Conservation (phyloP, 208 protist genomes). For the Angomonas deanei region DNA sequence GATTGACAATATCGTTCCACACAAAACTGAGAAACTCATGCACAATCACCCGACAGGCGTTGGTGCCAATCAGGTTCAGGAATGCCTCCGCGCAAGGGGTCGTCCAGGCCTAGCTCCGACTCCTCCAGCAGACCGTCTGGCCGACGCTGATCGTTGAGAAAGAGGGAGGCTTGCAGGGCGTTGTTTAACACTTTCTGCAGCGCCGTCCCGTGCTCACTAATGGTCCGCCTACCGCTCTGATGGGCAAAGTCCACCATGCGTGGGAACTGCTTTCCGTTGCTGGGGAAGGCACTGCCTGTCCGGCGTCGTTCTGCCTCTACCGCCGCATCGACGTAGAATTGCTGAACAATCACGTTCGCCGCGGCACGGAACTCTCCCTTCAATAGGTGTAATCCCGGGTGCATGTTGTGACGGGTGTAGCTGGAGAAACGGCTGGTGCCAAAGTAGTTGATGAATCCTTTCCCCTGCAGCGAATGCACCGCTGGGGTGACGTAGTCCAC, state of each 20-base stretch:
- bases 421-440: constrained; percentile 65
- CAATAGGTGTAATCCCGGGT: constrained; percentile 78
- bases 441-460: constrained; percentile 91
- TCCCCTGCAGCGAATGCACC: constrained; percentile 43
- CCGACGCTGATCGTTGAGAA: constrained; percentile 30
- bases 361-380: constrained; percentile 79
- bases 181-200: constrained; percentile 74
- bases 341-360: constrained; percentile 81
- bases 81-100: constrained; percentile 83
- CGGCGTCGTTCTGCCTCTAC: constrained; percentile 53
- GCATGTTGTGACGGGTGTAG: constrained; percentile 82
- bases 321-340: constrained; percentile 78
- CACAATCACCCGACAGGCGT: constrained; percentile 63
- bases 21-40: constrained; percentile 85
- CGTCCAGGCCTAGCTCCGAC: constrained; percentile 12
- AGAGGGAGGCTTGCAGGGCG: constrained; percentile 57
- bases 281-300: constrained; percentile 21
- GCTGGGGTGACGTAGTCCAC: constrained; percentile 49
- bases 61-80: constrained; percentile 64
- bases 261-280: constrained; percentile 28
- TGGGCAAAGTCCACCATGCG: constrained; percentile 42
- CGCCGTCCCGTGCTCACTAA: constrained; percentile 61
- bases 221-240: constrained; percentile 25
- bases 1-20: constrained; percentile 87
- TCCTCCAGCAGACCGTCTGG: neutral